Percentiles rank a stretch among this genome's conserved stretches.
phyloP scores from a whole-genome alignment of 2,329 filamentous ascomycete species.

The Rugonectria rugulosa region DNA sequence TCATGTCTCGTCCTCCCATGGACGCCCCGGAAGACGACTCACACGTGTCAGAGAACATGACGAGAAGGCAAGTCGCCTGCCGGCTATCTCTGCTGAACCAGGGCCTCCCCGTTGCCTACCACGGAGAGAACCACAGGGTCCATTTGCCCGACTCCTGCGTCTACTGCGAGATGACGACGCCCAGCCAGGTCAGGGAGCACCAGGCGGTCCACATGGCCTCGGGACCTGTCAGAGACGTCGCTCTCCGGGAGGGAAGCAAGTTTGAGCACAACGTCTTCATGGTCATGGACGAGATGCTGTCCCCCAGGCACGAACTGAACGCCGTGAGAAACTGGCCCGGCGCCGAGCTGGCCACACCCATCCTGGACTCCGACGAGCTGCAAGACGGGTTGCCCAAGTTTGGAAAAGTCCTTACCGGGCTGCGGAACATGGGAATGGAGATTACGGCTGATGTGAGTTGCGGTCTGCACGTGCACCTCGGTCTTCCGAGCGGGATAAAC shows the following conservation, averaged over 20 bases:
- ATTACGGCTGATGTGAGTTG: conserved; percentile 31
- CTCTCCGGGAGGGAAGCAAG: not conserved
- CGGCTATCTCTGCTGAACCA: too few species aligned
- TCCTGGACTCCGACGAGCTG: conserved; percentile 29
- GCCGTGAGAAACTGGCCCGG: conserved; percentile 11
- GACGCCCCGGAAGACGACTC: too few species aligned
- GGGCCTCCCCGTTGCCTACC: too few species aligned
- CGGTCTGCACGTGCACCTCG: conserved; percentile 39
- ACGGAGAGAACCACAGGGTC: too few species aligned
- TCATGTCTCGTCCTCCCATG: conserved; percentile 27
- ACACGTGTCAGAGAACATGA: not conserved
- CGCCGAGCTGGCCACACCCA: conserved; percentile 32
- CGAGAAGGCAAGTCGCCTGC: too few species aligned
- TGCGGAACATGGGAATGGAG: conserved; percentile 12
- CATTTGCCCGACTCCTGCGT: too few species aligned
- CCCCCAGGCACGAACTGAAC: not conserved
- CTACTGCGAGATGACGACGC: too few species aligned
- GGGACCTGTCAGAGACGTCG: not conserved
- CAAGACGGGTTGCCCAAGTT: conserved; percentile 18
- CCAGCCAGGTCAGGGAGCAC: too few species aligned
- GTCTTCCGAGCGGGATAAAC: conserved; percentile 31
- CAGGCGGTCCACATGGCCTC: not conserved
- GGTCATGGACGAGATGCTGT: conserved; percentile 24
- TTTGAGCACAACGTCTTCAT: conserved; percentile 19
- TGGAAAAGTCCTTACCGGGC: conserved; percentile 2